Evolutionary conservation across 805 yeast species (phyloP).

Genomic region (Wickerhamiella lipophila): DNA sequence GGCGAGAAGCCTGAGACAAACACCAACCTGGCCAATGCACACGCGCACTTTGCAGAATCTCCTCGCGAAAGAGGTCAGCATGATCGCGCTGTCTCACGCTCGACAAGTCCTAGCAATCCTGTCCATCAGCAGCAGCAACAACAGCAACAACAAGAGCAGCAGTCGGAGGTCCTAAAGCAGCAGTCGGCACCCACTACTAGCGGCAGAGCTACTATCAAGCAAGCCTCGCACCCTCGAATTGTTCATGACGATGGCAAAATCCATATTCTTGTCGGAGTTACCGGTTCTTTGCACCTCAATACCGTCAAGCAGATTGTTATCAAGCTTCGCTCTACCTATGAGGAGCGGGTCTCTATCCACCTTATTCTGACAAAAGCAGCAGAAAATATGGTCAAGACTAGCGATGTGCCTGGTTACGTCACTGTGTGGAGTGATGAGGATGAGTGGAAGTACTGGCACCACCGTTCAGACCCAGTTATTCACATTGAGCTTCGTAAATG

Average conservation of each 20-base stretch:
- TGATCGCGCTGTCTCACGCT: background rate
- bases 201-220: conserved; percentile 19
- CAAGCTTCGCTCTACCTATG: conserved; percentile 69
- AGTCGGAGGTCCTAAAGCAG: background rate
- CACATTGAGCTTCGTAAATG: conserved; percentile 91
- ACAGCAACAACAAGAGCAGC: background rate
- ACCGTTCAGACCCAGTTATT: conserved; percentile 76
- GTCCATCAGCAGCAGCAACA: background rate
- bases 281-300: conserved; percentile 77
- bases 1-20: conserved; percentile 7
- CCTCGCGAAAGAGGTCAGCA: conserved; percentile 6
- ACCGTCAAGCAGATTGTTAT: conserved; percentile 69
- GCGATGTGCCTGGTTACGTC: conserved; percentile 50
- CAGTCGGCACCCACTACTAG: background rate
- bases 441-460: conserved; percentile 86
- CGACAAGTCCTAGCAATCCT: background rate
- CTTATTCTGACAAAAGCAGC: conserved; percentile 77
- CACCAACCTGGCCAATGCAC: conserved; percentile 14
- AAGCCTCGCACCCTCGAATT: conserved; percentile 43
- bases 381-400: conserved; percentile 56
- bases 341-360: conserved; percentile 70
- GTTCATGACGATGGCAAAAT: conserved; percentile 77
- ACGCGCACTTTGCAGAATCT: conserved; percentile 22
- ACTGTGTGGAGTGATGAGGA: conserved; percentile 87
- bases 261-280: conserved; percentile 74